A percentile compares a stretch with the other conserved stretches of the same genome.
Conservation (phyloP, 371 early-diverging fungal genomes). For the Mortierella sp. region DNA sequence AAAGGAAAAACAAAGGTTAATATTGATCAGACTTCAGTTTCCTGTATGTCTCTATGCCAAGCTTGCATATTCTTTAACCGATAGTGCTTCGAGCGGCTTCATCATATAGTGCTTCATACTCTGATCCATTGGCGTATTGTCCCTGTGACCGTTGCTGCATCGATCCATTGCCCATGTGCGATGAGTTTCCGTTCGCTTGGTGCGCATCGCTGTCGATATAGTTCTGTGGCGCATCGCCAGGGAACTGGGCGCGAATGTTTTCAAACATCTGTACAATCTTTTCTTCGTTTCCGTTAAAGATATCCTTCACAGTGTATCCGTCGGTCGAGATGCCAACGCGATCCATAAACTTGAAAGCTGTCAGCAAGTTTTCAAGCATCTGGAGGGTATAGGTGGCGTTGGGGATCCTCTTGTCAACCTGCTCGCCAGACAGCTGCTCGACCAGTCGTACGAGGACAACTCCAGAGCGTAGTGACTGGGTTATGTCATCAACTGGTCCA, state of each 20-base stretch:
- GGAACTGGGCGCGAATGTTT: constrained; percentile 55
- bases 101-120: constrained; percentile 56
- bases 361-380: constrained; percentile 64
- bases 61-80: constrained; percentile 17
- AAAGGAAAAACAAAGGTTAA: constrained; percentile 1
- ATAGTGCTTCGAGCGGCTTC: constrained; percentile 50
- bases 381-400: constrained; percentile 48
- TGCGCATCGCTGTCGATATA: background rate
- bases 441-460: constrained; percentile 64
- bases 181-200: constrained; percentile 25
- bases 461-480: constrained; percentile 63
- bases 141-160: constrained; percentile 16
- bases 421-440: constrained; percentile 65
- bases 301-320: constrained; percentile 66
- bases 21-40: background rate
- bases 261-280: constrained; percentile 69
- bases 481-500: constrained; percentile 59
- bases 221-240: constrained; percentile 16
- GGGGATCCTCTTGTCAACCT: constrained; percentile 54
- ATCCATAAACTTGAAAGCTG: constrained; percentile 70
- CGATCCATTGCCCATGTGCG: background rate
- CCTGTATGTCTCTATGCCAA: background rate
- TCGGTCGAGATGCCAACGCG: constrained; percentile 63
- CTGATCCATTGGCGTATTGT: constrained; percentile 46
- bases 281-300: constrained; percentile 66